Evolutionary conservation across 345 rosid genomes (phyloP).

Genomic region (Populus alba): DNA sequence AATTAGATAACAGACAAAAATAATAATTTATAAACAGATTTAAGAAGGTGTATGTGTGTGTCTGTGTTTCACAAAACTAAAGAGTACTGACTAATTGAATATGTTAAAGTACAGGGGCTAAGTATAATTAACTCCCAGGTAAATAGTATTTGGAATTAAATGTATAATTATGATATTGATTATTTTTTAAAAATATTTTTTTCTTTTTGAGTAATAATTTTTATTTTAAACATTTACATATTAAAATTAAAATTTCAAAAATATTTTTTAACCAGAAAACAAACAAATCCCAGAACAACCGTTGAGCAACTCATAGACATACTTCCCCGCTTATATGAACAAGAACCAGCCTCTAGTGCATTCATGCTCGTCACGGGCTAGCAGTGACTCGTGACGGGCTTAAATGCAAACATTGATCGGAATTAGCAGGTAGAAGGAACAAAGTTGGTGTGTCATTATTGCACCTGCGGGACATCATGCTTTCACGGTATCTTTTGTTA

Average conservation of each 20-base stretch:
- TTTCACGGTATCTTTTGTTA: neutral
- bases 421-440: neutral
- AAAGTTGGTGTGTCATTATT: neutral
- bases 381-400: neutral
- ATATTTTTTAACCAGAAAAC: too few relatives aligned
- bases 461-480: neutral
- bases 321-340: neutral
- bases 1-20: neutral
- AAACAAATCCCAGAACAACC: too few relatives aligned
- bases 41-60: too few relatives aligned
- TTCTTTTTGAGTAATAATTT: too few relatives aligned
- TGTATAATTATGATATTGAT: too few relatives aligned
- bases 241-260: too few relatives aligned
- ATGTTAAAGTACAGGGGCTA: neutral
- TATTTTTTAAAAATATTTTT: too few relatives aligned
- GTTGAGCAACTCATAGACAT: neutral
- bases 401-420: neutral
- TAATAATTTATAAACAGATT: too few relatives aligned
- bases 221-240: too few relatives aligned
- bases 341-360: neutral
- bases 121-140: neutral
- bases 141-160: too few relatives aligned
- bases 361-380: neutral
- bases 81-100: neutral
- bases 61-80: too few relatives aligned